phyloP scores from a whole-genome alignment of 2,329 filamentous ascomycete species.

The Microsporum audouinii region DNA sequence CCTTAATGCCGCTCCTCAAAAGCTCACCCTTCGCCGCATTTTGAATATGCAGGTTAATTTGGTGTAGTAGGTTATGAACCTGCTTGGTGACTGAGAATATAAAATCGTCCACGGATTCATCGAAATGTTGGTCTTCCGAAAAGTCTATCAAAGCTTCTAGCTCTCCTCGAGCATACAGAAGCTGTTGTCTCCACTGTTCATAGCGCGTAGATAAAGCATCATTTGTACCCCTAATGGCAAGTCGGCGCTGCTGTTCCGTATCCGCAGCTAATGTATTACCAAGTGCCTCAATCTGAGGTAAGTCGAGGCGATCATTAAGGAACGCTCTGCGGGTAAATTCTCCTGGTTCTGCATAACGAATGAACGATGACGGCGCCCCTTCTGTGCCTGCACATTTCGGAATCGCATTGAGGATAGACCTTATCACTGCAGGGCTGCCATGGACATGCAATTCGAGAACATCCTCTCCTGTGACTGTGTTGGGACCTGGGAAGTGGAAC shows the following conservation, averaged over 20 bases:
- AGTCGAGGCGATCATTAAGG: constrained; percentile 68
- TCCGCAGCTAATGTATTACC: constrained; percentile 52
- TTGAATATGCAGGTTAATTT: constrained; percentile 57
- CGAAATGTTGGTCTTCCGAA: constrained; percentile 92
- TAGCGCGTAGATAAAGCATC: constrained; percentile 62
- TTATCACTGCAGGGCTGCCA: constrained; percentile 77
- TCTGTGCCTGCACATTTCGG: constrained; percentile 29
- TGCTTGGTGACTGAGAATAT: constrained; percentile 57
- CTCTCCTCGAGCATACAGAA: constrained; percentile 76
- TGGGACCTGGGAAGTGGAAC: constrained; percentile 68
- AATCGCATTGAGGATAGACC: constrained; percentile 71
- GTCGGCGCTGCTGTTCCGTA: constrained; percentile 84
- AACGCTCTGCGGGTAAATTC: constrained; percentile 94
- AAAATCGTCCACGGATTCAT: constrained; percentile 66
- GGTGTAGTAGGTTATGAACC: constrained; percentile 48
- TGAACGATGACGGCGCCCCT: constrained; percentile 17
- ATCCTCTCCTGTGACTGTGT: constrained; percentile 84
- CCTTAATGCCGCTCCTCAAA: constrained; percentile 68
- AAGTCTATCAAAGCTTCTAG: constrained; percentile 96
- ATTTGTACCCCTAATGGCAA: constrained; percentile 68
- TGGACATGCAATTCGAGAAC: constrained; percentile 91
- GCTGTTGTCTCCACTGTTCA: constrained; percentile 64
- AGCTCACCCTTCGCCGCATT: constrained; percentile 77
- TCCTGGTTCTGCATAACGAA: constrained; percentile 85
- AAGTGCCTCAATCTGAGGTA: constrained; percentile 66